phyloP scores from a whole-genome alignment of 2,329 filamentous ascomycete genomes.

The Monilinia fructigena region DNA sequence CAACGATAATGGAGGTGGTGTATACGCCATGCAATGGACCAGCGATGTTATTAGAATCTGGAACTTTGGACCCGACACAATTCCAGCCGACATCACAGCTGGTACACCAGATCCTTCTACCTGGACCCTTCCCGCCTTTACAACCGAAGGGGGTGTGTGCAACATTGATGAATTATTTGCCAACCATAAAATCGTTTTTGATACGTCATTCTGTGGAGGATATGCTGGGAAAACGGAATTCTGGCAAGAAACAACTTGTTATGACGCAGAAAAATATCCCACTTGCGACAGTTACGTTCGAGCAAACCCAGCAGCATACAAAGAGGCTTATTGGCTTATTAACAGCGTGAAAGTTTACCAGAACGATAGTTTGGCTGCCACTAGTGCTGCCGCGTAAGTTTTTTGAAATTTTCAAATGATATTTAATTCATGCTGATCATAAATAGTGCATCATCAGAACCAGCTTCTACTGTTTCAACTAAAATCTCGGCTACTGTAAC shows the following conservation, averaged over 20 bases:
- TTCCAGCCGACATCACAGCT: conserved; percentile 63
- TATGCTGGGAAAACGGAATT: conserved; percentile 49
- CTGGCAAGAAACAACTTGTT: conserved; percentile 49
- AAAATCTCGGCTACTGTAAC: conserved; percentile 7
- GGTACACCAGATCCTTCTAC: conserved; percentile 56
- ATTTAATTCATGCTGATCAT: conserved; percentile 1
- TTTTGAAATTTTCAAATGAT: too few species aligned
- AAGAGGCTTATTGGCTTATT: conserved; percentile 35
- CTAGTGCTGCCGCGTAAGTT: conserved; percentile 40
- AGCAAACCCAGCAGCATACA: conserved; percentile 32
- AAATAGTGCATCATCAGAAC: conserved; percentile 1
- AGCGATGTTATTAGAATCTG: conserved; percentile 66
- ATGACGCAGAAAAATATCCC: conserved; percentile 45
- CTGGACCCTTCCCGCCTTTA: conserved; percentile 71
- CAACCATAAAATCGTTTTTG: conserved; percentile 69
- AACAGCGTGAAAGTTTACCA: conserved; percentile 37
- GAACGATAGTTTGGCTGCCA: conserved; percentile 22
- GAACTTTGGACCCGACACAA: conserved; percentile 64
- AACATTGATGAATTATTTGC: conserved; percentile 65
- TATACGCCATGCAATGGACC: conserved; percentile 72
- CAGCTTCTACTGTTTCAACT: background rate
- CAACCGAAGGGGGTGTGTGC: conserved; percentile 57
- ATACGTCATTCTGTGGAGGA: conserved; percentile 75
- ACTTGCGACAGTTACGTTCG: conserved; percentile 35
- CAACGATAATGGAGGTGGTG: conserved; percentile 62